These are phyloP conservation scores for Petasospora fabianii DNA, from an alignment of 1,139 yeast genomes.

Conservation along the genomic window DNA sequence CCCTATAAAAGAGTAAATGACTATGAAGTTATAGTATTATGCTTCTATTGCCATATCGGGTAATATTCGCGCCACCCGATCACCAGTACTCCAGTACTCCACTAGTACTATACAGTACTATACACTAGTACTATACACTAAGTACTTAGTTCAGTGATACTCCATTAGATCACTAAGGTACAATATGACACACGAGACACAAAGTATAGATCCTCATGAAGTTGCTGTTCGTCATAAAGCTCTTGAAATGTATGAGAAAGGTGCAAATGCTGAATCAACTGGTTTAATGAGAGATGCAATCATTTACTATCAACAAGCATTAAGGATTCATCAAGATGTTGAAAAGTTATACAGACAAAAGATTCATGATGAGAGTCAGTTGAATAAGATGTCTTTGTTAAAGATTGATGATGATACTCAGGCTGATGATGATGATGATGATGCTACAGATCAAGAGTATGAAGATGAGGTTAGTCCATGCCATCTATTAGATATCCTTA, in stretches of 20 bases:
- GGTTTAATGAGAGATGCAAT: slow-evolving; percentile 85
- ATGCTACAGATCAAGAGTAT: slow-evolving; percentile 33
- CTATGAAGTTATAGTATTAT: no score
- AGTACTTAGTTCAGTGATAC: no score
- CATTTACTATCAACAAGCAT: slow-evolving; percentile 66
- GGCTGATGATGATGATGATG: slow-evolving; percentile 30
- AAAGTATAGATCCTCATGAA: no score
- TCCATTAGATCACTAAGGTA: no score
- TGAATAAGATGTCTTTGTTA: not conserved
- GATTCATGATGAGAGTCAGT: slow-evolving; percentile 31
- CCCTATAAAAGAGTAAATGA: no score
- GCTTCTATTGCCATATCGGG: no score
- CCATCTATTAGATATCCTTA: slow-evolving; percentile 53
- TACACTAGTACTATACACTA: no score
- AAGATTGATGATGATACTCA: no score
- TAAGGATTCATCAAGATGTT: slow-evolving; percentile 61
- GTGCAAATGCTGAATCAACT: slow-evolving; percentile 64
- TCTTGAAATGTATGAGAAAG: slow-evolving; percentile 60
- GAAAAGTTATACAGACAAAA: slow-evolving; percentile 65
- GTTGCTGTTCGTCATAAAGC: slow-evolving; percentile 45
- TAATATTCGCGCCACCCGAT: no score
- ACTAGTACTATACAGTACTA: no score
- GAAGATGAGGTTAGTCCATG: slow-evolving; percentile 37
- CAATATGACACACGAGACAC: no score
- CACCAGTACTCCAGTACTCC: no score